Base-by-base conservation (phyloP, 2,329 filamentous ascomycete genomes). In the Zasmidium angulare region DNA sequence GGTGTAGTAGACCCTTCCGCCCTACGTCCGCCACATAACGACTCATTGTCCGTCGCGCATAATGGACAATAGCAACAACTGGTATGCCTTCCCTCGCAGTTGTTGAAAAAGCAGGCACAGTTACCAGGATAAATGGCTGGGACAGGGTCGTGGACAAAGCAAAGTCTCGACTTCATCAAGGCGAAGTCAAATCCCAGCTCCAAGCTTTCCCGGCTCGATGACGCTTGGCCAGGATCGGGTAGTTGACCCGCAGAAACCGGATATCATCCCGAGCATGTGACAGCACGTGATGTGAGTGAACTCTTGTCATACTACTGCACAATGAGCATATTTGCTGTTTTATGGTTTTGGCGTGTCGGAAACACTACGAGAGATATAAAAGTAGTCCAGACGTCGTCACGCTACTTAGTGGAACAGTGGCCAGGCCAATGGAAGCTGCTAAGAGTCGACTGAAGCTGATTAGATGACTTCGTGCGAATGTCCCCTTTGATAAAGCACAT, bases 21-120 rank as follows among this genome's bases (percentile, higher is more conserved):
- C 53, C 63, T 22, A 58, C 52, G 43, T 62, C 58, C 55, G 64
- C 58, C 36, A 57, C 65, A 79, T 78, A 74, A 70, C 77, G 69
- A 69, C 73, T 78, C 78, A 80, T 80, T 43, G 66, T 67, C 59
- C 59, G 55, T 55, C 58, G 54, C 56, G 58, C 63, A 65, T 64
- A 40, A 55, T 64, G 60, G 29, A 54, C 22, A 50, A 47, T 11
- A 29, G 26, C 26, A 29, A 29, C 26, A 29, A 29, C 50, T 50
- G 50, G 46, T 22, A 50, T 29, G 12, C 40, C 48, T 29, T 6
- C 49, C 26, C 19, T 46, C n/a, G 29, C 24, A 46, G 59, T 59
- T 61, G 53, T 63, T 60, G 57, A 57, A 60, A 49, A 49, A 49
- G 53, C 26, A 48, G 53, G 61, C 53, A 52, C 22, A 54, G 43